These are phyloP conservation scores for Penicillium frequentans DNA, from an alignment of 2,329 filamentous ascomycete genomes.

Conservation along the genomic window DNA sequence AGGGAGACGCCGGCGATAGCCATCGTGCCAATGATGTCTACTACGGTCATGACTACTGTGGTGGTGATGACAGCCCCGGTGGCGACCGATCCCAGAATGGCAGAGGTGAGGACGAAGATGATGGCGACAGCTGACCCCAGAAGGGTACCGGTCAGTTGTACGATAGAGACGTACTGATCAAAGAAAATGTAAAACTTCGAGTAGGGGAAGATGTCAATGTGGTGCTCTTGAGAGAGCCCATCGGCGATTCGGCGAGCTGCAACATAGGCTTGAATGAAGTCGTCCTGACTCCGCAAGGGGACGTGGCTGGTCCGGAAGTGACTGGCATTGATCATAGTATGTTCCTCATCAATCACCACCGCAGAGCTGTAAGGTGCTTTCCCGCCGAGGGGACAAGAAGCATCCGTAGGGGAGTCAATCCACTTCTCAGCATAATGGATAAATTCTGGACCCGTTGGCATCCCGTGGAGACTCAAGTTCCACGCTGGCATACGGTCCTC, in stretches of 20 bases:
- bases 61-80: slow-evolving; percentile 81
- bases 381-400: slow-evolving; percentile 83
- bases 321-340: slow-evolving; percentile 70
- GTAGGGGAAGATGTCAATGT: slow-evolving; percentile 89
- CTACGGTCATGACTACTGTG: slow-evolving; percentile 89
- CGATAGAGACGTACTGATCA: slow-evolving; percentile 89
- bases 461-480: slow-evolving; percentile 86
- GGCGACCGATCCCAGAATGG: slow-evolving; percentile 78
- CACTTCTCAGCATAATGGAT: slow-evolving; percentile 81
- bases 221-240: slow-evolving; percentile 69
- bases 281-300: slow-evolving; percentile 79
- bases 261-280: slow-evolving; percentile 90
- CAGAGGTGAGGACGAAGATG: slow-evolving; percentile 75
- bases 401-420: slow-evolving; percentile 74
- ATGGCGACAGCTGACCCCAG: slow-evolving; percentile 81
- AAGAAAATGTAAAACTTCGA: slow-evolving; percentile 99
- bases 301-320: slow-evolving; percentile 92
- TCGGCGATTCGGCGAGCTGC: slow-evolving; percentile 84
- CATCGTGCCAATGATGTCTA: slow-evolving; percentile 96
- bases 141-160: slow-evolving; percentile 74
- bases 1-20: slow-evolving; percentile 82
- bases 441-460: slow-evolving; percentile 94
- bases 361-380: slow-evolving; percentile 84
- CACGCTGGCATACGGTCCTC: slow-evolving; percentile 72
- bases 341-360: slow-evolving; percentile 71